Conservation (phyloP, 495 filamentous ascomycete genomes). For the Tuber microsphaerosporum region DNA sequence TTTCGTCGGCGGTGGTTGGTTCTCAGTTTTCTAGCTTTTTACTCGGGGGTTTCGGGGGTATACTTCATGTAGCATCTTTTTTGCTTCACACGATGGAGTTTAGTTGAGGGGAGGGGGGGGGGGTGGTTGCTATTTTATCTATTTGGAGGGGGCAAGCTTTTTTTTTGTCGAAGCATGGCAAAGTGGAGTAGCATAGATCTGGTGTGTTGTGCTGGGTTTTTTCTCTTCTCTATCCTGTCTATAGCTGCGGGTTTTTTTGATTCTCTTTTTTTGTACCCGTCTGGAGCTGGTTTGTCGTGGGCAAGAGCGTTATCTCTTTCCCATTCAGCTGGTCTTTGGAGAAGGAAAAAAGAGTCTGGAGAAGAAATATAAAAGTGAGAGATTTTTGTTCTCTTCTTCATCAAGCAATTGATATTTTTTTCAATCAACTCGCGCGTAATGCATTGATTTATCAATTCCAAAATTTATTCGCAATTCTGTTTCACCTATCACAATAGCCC, state of each 20-base stretch:
- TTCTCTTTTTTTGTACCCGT: slow-evolving; percentile 2
- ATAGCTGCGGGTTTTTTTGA: slow-evolving; percentile 3
- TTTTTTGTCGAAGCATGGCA: slow-evolving; percentile 1
- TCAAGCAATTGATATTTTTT: background rate
- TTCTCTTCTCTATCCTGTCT: slow-evolving; percentile 4
- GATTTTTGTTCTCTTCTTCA: background rate
- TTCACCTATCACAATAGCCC: background rate
- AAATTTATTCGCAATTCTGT: background rate
- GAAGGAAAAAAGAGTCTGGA: slow-evolving; percentile 3
- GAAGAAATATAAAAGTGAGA: background rate
- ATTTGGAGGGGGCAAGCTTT: background rate
- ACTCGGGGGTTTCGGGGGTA: background rate
- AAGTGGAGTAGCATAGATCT: slow-evolving; percentile 4
- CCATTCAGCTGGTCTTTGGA: slow-evolving; percentile 18
- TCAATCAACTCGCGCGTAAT: background rate
- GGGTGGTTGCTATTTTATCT: background rate
- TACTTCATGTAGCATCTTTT: slow-evolving; percentile 3
- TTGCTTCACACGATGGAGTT: slow-evolving; percentile 1
- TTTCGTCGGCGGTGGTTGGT: background rate
- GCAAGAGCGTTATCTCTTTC: slow-evolving; percentile 8
- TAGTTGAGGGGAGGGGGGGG: background rate
- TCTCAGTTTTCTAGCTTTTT: background rate
- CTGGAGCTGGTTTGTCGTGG: background rate
- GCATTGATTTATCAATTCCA: background rate
- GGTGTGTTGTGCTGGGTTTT: slow-evolving; percentile 1